phyloP scores from a whole-genome alignment of 78 protist species.

The Cavenderia fasciculata region DNA sequence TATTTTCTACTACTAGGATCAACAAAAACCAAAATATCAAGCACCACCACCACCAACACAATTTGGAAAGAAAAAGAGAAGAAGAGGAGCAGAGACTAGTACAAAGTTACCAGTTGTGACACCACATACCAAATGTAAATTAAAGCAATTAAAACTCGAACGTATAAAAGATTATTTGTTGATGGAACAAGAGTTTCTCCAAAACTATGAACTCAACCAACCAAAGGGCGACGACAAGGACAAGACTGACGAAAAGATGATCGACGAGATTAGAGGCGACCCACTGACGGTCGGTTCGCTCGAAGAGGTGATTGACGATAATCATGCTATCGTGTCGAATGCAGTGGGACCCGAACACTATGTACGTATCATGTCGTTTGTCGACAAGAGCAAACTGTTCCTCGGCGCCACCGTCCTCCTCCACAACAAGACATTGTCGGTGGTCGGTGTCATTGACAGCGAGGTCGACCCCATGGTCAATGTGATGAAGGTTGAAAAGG shows the following conservation, averaged over 20 bases:
- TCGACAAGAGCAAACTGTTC: slow-evolving; percentile 97
- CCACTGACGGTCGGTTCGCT: slow-evolving; percentile 98
- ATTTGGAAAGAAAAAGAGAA: slow-evolving; percentile 89
- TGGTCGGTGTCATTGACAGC: slow-evolving; percentile 98
- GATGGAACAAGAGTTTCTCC: slow-evolving; percentile 99
- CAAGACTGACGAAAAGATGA: slow-evolving; percentile 74
- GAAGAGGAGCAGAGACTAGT: slow-evolving; percentile 85
- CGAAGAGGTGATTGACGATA: slow-evolving; percentile 99
- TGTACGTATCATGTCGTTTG: slow-evolving; percentile 97
- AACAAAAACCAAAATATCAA: slow-evolving; percentile 69
- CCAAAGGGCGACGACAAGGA: slow-evolving; percentile 93
- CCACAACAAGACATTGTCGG: slow-evolving; percentile 93
- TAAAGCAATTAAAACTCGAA: slow-evolving; percentile 95
- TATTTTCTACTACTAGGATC: no score
- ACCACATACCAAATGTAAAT: slow-evolving; percentile 96
- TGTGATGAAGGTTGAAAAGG: slow-evolving; percentile 99
- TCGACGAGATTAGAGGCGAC: slow-evolving; percentile 98
- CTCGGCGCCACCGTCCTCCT: slow-evolving; percentile 96
- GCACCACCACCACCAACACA: slow-evolving; percentile 93
- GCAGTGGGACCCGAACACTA: slow-evolving; percentile 98
- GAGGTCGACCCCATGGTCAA: slow-evolving; percentile 98
- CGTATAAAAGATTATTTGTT: slow-evolving; percentile 98
- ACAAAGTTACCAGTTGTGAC: slow-evolving; percentile 85
- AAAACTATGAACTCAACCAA: slow-evolving; percentile 91
- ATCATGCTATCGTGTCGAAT: slow-evolving; percentile 97